phyloP scores from a whole-genome alignment of 164 flowering plant species.

The Umbilicus rupestris region DNA sequence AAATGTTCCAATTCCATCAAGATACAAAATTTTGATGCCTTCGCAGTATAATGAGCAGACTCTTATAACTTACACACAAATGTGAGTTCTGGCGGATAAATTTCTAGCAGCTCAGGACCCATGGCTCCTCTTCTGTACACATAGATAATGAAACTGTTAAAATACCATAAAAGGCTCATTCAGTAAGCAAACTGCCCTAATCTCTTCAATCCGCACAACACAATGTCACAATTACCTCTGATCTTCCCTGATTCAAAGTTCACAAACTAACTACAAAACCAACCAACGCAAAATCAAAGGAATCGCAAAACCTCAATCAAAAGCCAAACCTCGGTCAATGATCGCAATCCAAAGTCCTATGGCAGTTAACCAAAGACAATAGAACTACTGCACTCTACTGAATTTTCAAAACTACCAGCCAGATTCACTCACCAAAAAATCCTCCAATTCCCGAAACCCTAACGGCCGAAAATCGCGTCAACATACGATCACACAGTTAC shows the following conservation, averaged over 20 bases:
- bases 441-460: not conserved
- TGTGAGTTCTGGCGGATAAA: constrained; percentile 60
- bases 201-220: not conserved
- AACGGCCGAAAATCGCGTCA: not conserved
- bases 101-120: constrained; percentile 38
- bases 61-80: constrained; percentile 49
- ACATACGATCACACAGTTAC: not conserved
- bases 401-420: not conserved
- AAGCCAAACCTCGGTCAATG: not conserved
- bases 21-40: not conserved
- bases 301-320: no score
- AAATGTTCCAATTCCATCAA: no score
- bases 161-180: not conserved
- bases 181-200: not conserved
- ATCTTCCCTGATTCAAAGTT: not conserved
- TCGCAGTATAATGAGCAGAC: not conserved
- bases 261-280: not conserved
- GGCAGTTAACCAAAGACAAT: not conserved
- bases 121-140: constrained; percentile 15
- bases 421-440: not conserved
- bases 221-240: not conserved
- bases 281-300: no score
- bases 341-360: not conserved
- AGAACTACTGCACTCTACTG: not conserved
- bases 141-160: not conserved